These are phyloP conservation scores for Moniliella sp. DNA, from an alignment of 1,284 basidiomycete species.

Conservation along the genomic window DNA sequence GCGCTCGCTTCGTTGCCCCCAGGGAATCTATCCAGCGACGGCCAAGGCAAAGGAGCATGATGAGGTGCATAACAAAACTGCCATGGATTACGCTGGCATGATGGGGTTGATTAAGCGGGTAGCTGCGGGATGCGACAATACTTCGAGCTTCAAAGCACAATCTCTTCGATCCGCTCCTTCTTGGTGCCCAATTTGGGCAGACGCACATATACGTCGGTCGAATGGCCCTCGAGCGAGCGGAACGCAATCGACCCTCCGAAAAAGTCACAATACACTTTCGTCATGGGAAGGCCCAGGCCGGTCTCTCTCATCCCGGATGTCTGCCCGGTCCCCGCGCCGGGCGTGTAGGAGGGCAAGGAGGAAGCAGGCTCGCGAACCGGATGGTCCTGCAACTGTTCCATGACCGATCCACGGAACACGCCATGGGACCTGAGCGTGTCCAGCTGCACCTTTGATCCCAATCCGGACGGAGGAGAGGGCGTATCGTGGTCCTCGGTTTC, in stretches of 20 bases:
- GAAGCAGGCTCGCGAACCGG: too few relatives aligned
- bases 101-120: background rate
- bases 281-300: background rate
- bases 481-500: too few relatives aligned
- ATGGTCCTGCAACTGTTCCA: too few relatives aligned
- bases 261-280: background rate
- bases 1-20: too few relatives aligned
- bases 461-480: too few relatives aligned
- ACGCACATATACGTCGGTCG: slow-evolving; percentile 57
- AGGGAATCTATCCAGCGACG: too few relatives aligned
- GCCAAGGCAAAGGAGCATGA: background rate
- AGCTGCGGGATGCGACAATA: background rate
- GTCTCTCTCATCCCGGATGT: background rate
- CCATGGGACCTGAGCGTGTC: too few relatives aligned
- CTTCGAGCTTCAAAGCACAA: background rate
- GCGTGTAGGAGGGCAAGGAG: too few relatives aligned
- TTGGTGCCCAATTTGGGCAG: slow-evolving; percentile 61
- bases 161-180: too few relatives aligned
- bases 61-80: background rate
- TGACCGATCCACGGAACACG: too few relatives aligned
- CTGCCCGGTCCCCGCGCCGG: too few relatives aligned
- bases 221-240: slow-evolving; percentile 41
- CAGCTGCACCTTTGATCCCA: too few relatives aligned
- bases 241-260: background rate
- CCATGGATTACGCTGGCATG: background rate